A percentile compares a stretch with the other conserved stretches of the same genome.
Evolutionary conservation across 2,329 filamentous ascomycete genomes (phyloP).

Genomic region (Pestalotiopsis sp.): DNA sequence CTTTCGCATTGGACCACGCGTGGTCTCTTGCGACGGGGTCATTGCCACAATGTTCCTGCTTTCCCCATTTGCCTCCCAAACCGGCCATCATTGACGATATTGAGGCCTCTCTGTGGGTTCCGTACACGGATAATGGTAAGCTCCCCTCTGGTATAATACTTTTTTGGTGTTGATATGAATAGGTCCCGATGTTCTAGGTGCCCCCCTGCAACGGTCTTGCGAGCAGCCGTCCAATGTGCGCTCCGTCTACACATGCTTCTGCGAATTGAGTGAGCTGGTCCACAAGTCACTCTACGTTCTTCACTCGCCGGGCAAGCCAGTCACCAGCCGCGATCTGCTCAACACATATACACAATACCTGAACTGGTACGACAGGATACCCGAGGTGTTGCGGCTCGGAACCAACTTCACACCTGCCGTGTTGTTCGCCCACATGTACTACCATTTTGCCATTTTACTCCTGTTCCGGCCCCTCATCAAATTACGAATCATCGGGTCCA

Average conservation of each 20-base stretch:
- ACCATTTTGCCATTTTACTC: slow-evolving; percentile 69
- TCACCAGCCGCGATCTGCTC: slow-evolving; percentile 64
- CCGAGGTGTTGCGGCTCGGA: slow-evolving; percentile 61
- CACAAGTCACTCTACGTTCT: slow-evolving; percentile 71
- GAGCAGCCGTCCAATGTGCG: slow-evolving; percentile 68
- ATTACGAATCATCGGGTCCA: slow-evolving; percentile 61
- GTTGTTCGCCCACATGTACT: slow-evolving; percentile 73
- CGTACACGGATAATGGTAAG: slow-evolving; percentile 58
- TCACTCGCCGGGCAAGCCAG: slow-evolving; percentile 66
- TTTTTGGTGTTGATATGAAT: slow-evolving; percentile 9
- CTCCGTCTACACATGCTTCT: slow-evolving; percentile 68
- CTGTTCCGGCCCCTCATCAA: slow-evolving; percentile 74
- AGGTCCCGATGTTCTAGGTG: slow-evolving; percentile 36
- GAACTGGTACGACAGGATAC: slow-evolving; percentile 70
- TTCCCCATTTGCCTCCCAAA: slow-evolving; percentile 57
- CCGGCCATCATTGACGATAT: slow-evolving; percentile 60
- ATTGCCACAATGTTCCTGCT: slow-evolving; percentile 59
- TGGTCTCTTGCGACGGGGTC: slow-evolving; percentile 67
- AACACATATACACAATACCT: slow-evolving; percentile 68
- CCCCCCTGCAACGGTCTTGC: slow-evolving; percentile 53
- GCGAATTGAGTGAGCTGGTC: slow-evolving; percentile 71
- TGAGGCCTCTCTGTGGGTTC: slow-evolving; percentile 60
- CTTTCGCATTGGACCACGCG: slow-evolving; percentile 63
- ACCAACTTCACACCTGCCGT: slow-evolving; percentile 74
- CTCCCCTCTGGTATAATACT: slow-evolving; percentile 11